Evolutionary conservation across 2,329 filamentous ascomycete species (phyloP).

Genomic region (Colletotrichum sp.): DNA sequence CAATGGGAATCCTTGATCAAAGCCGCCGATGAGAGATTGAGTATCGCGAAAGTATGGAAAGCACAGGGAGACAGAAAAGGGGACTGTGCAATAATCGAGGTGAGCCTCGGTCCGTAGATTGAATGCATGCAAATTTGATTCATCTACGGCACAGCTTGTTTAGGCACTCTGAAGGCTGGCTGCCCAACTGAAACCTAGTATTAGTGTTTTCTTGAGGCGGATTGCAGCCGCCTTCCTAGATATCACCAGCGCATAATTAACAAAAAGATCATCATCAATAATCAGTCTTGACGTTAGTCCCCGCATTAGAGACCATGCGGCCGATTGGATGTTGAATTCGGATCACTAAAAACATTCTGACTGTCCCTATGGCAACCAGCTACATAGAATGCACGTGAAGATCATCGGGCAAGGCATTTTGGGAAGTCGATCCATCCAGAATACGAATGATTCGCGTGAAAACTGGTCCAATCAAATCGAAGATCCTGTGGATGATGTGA

Average conservation of each 20-base stretch:
- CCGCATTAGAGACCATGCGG: background rate
- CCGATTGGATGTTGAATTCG: accelerated
- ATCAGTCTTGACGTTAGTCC: background rate
- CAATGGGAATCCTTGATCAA: background rate
- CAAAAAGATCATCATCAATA: accelerated
- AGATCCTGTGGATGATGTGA: background rate
- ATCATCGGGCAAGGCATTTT: background rate
- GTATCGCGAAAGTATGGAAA: background rate
- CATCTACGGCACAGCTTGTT: background rate
- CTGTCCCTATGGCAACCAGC: accelerated
- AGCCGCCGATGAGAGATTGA: background rate
- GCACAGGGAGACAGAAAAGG: background rate
- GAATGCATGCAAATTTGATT: accelerated
- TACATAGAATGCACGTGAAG: background rate
- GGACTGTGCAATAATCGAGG: background rate
- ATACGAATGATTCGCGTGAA: background rate
- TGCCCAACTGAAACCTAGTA: accelerated
- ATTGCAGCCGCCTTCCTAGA: background rate
- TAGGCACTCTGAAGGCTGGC: background rate
- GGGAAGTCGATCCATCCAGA: background rate
- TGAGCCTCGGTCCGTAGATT: background rate
- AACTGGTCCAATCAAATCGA: background rate
- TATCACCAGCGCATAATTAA: accelerated
- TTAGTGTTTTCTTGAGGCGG: background rate
- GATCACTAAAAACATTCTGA: accelerated